Percentiles rank a stretch among this genome's conserved stretches.
phyloP scores from a whole-genome alignment of 139 green algal genomes.

The Haematococcus sp. region DNA sequence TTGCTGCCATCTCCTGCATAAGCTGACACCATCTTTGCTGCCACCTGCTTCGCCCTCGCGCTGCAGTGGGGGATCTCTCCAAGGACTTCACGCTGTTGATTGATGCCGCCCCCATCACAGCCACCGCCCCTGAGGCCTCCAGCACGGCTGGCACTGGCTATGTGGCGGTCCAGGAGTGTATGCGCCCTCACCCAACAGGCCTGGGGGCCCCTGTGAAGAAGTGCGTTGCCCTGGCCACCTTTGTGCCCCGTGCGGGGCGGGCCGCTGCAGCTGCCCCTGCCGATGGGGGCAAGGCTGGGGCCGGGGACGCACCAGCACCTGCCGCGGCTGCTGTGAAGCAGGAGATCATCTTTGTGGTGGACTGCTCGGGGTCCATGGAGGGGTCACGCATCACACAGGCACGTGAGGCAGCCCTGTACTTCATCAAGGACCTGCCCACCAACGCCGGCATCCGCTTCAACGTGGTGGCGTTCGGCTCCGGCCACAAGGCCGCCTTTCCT shows the following conservation, averaged over 20 bases:
- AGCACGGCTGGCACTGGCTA: neutral
- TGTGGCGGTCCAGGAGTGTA: constrained; percentile 11
- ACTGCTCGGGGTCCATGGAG: constrained; percentile 26
- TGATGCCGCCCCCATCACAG: constrained; percentile 10
- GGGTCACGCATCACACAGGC: constrained; percentile 13
- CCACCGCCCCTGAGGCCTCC: neutral
- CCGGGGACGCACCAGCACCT: too few species aligned
- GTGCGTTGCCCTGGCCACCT: constrained; percentile 30
- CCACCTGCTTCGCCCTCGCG: too few species aligned
- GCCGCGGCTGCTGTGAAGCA: constrained; percentile 4
- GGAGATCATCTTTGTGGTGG: constrained; percentile 29
- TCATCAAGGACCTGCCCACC: constrained; percentile 34
- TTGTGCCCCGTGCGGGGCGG: constrained; percentile 14
- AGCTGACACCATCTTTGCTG: too few species aligned
- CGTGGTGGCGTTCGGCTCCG: constrained; percentile 22
- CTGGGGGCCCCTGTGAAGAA: constrained; percentile 1
- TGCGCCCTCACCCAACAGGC: neutral
- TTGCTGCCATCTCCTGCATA: too few species aligned
- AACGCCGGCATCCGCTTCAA: constrained; percentile 26
- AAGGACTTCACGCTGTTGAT: constrained; percentile 35
- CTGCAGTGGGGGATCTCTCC: constrained; percentile 19
- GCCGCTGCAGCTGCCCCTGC: neutral
- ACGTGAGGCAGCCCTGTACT: constrained; percentile 32
- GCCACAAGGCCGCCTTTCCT: neutral
- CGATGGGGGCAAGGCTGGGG: too few species aligned